Conservation (phyloP, 208 protist species). For the Hexamita inflata region DNA sequence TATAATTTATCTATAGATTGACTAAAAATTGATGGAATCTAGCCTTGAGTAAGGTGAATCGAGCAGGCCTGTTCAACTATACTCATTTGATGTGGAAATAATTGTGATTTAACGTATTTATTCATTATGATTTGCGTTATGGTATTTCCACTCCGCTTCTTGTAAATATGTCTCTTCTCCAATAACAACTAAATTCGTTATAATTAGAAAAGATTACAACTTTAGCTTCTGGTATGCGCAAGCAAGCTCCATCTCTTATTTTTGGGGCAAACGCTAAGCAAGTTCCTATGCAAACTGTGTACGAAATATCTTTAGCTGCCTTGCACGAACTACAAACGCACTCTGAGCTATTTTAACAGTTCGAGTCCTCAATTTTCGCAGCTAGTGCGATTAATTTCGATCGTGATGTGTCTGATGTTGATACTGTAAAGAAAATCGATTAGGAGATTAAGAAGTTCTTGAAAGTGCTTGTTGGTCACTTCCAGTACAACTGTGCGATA, state of each 20-base stretch:
- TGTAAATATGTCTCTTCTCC: not conserved
- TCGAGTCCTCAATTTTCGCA: not conserved
- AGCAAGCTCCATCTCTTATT: not conserved
- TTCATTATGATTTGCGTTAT: too few species aligned
- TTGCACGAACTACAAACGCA: not conserved
- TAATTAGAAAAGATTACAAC: not conserved
- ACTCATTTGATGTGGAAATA: too few species aligned
- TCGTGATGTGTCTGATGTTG: not conserved
- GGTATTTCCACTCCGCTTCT: too few species aligned
- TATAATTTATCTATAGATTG: too few species aligned
- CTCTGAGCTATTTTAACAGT: not conserved
- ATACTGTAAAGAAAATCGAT: not conserved
- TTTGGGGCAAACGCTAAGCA: not conserved
- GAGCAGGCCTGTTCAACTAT: too few species aligned
- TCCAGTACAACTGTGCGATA: not conserved
- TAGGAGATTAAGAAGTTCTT: not conserved
- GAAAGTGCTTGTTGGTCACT: not conserved
- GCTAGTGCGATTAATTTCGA: not conserved
- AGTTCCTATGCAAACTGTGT: not conserved
- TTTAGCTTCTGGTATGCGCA: not conserved
- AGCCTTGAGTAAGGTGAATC: too few species aligned
- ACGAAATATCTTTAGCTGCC: constrained; percentile 1
- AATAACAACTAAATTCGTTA: not conserved
- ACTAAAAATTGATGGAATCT: too few species aligned
- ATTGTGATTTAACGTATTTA: too few species aligned